A percentile compares a stretch with the other conserved stretches of the same genome.
These are phyloP conservation scores for Choiromyces venosus DNA, from an alignment of 495 filamentous ascomycete species.

Conservation along the genomic window DNA sequence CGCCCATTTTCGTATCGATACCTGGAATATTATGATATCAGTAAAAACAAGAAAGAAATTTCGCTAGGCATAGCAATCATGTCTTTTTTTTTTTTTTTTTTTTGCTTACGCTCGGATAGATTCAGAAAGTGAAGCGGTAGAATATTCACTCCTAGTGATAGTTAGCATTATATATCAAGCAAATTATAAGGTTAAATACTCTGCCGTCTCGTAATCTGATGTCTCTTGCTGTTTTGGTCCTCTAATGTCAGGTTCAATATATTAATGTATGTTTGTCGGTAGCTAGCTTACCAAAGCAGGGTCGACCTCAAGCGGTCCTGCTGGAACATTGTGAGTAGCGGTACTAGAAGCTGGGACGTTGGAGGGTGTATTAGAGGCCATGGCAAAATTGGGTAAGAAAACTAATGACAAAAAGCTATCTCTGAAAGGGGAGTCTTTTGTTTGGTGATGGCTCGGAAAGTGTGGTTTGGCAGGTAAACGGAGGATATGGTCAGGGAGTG, in stretches of 20 bases:
- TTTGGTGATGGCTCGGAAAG: background rate
- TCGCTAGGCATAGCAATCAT: background rate
- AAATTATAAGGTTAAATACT: background rate
- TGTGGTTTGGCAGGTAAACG: background rate
- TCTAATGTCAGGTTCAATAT: background rate
- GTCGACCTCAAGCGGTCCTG: constrained; percentile 8
- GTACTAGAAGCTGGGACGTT: background rate
- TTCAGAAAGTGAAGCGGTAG: constrained; percentile 18
- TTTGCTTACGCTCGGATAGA: constrained; percentile 24
- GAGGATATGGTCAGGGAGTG: background rate
- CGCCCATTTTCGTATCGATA: constrained; percentile 29
- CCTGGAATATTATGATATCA: background rate
- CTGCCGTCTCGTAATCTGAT: background rate
- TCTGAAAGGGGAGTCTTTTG: background rate
- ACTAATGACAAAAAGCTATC: background rate
- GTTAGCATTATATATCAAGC: background rate
- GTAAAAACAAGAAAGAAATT: background rate
- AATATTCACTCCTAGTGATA: constrained; percentile 16
- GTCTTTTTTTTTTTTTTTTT: background rate
- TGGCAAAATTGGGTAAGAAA: background rate
- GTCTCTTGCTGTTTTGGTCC: background rate
- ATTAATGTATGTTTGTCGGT: background rate
- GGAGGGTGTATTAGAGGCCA: background rate
- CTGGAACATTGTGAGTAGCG: constrained; percentile 1
- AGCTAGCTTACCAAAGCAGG: constrained; percentile 16